Conservation (phyloP, 176 grass and related monocot genomes). For the Poa pratensis region DNA sequence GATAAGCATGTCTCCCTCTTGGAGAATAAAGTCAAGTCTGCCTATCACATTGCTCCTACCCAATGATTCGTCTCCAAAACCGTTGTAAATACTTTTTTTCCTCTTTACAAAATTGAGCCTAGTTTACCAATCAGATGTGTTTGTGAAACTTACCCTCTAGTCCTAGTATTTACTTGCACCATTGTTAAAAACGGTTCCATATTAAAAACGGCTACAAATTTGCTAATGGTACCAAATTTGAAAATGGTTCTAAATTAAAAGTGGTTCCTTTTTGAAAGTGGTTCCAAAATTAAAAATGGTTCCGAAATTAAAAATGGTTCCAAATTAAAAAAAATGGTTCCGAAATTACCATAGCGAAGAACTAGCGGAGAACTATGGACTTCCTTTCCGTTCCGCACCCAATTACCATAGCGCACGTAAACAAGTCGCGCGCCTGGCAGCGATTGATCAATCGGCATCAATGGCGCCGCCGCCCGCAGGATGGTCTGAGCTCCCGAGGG, state of each 20-base stretch:
- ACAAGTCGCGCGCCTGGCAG: not conserved
- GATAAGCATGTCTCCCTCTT: conserved; percentile 78
- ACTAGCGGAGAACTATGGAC: too few species aligned
- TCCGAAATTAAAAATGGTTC: too few species aligned
- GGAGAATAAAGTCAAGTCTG: conserved; percentile 83
- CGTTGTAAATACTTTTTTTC: conserved; percentile 12
- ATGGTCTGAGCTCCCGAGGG: not conserved
- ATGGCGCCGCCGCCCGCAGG: not conserved
- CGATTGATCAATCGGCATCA: not conserved
- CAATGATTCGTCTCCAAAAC: conserved; percentile 10
- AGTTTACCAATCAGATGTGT: not conserved
- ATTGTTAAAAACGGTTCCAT: not conserved
- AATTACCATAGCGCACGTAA: too few species aligned
- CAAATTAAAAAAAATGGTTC: too few species aligned
- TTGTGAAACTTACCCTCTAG: not conserved
- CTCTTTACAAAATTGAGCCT: not conserved
- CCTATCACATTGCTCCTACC: conserved; percentile 49
- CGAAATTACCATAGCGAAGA: too few species aligned
- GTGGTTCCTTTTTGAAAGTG: too few species aligned
- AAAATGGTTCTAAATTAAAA: too few species aligned
- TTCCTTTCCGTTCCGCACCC: too few species aligned
- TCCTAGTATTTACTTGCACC: not conserved
- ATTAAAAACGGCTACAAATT: too few species aligned
- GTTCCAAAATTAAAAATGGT: too few species aligned
- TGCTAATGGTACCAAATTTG: too few species aligned